Evolutionary conservation across 257 asterid species (phyloP), one percentile per base, ranked within the genome.

Genomic region (Nicotiana obtusifolia): DNA sequence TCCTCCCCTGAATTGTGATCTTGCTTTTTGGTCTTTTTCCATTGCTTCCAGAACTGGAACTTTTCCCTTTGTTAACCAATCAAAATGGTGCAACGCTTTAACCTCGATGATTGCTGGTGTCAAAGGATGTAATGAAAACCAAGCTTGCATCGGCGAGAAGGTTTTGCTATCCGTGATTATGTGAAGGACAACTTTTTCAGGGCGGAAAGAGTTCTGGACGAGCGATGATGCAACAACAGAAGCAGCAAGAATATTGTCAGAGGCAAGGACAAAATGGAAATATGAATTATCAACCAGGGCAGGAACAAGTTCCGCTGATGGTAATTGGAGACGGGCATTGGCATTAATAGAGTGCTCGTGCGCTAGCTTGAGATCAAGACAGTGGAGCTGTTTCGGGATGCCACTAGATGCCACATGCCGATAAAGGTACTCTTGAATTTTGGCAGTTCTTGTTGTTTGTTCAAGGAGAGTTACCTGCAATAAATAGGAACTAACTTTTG

Each of bases 381-480:
- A 97, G 77, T 94, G 96, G 60, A 93, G 96, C 87, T 93, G 98
- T 78, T 94, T 97, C 0, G 99, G 98, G 31, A 97, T 97, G 92
- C 98, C 91, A 80, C 97, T 97, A n/a, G 99, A 97, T 64, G 99
- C 99, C 67, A 97, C 99, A 28, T 97, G 99, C 26, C 98, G 98
- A 60, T 97, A 97, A 53, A 97, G 93, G 87, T 92, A 97, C 84
- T 97, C 99, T 62, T 94, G 98, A 65, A 97, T 87, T 88, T 94
- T 97, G 4, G 99, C 99, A 3, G 87, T 93, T 87, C 98, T 91
- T 62, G 96, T 93, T 73, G 97, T 92, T 88, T 94, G 90, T 85
- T 94, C 98, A 9, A 94, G 93, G 73, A 90, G 89, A 41, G 90
- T 89, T 49, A 96, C 89, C 99, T 96, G 88, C 60, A 57, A 87